Percentiles rank a stretch among this genome's conserved stretches.
These are phyloP conservation scores for Artemisia annua DNA, from an alignment of 129 eudicot species.

Conservation along the genomic window DNA sequence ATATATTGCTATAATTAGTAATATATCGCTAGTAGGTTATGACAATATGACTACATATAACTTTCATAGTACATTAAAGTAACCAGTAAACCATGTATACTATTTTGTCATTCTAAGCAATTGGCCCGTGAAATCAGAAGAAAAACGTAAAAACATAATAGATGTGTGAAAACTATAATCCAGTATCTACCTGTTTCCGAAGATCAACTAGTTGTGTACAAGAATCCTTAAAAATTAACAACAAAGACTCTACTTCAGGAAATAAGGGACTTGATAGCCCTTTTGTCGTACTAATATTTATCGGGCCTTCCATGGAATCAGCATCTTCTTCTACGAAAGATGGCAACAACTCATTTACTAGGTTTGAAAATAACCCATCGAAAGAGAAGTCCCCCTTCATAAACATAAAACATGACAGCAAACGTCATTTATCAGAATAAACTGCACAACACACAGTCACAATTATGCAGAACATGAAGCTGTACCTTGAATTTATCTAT, in stretches of 20 bases:
- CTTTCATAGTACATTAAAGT: too few species aligned
- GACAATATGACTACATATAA: too few species aligned
- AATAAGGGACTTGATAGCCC: conserved; percentile 63
- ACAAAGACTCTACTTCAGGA: conserved; percentile 82
- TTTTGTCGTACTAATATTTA: conserved; percentile 37
- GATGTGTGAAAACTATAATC: not conserved
- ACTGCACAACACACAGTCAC: conserved; percentile 2
- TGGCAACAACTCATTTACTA: conserved; percentile 76
- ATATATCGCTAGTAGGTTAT: too few species aligned
- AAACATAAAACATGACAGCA: not conserved
- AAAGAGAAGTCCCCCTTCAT: conserved; percentile 86
- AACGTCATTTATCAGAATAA: conserved; percentile 21
- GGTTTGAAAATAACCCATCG: conserved; percentile 69
- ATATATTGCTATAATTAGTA: too few species aligned
- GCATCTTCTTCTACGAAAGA: conserved; percentile 67
- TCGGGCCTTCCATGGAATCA: conserved; percentile 53
- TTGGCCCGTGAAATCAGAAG: not conserved
- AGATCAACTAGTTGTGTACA: conserved; percentile 70
- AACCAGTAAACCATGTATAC: too few species aligned
- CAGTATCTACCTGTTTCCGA: conserved; percentile 54
- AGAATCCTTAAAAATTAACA: conserved; percentile 74
- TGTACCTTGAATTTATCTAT: conserved; percentile 73
- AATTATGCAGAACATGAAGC: not conserved
- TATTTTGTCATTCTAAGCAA: not conserved
- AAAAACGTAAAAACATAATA: not conserved